phyloP scores from a whole-genome alignment of 768 basidiomycete genomes.

The Lactifluus piperatus region DNA sequence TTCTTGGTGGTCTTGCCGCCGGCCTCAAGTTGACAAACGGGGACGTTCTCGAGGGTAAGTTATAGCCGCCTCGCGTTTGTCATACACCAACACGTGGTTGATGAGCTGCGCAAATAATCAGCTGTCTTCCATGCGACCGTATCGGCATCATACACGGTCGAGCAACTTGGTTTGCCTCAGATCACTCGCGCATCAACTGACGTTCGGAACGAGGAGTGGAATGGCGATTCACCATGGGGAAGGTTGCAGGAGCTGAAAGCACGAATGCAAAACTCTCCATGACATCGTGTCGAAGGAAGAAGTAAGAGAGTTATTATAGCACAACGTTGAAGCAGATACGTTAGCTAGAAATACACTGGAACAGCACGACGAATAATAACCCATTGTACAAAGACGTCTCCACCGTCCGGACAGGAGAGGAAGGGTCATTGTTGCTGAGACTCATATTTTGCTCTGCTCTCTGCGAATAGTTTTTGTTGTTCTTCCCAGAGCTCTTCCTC shows the following conservation, averaged over 20 bases:
- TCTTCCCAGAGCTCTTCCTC: slow-evolving; percentile 81
- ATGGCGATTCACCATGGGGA: slow-evolving; percentile 52
- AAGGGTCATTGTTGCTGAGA: slow-evolving; percentile 31
- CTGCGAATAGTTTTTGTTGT: slow-evolving; percentile 92
- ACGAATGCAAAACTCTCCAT: slow-evolving; percentile 32
- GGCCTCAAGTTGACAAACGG: slow-evolving; percentile 49
- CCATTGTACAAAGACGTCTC: slow-evolving; percentile 13
- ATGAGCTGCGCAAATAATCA: slow-evolving; percentile 24
- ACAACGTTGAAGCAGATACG: slow-evolving; percentile 13
- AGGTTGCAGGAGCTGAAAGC: slow-evolving; percentile 46
- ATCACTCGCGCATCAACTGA: slow-evolving; percentile 27
- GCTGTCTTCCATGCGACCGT: slow-evolving; percentile 70
- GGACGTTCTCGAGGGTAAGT: slow-evolving; percentile 60
- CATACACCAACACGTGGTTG: neutral
- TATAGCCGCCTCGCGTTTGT: slow-evolving; percentile 3
- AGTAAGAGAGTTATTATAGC: slow-evolving; percentile 20
- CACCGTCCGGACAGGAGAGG: slow-evolving; percentile 4
- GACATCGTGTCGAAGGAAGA: slow-evolving; percentile 29
- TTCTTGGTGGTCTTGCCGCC: slow-evolving; percentile 77
- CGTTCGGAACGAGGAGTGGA: slow-evolving; percentile 44
- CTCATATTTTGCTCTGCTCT: slow-evolving; percentile 73
- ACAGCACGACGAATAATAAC: slow-evolving; percentile 9
- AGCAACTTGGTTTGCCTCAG: slow-evolving; percentile 69
- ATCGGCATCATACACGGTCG: slow-evolving; percentile 75
- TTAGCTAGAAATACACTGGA: slow-evolving; percentile 13